phyloP scores from a whole-genome alignment of 805 yeast species.

The Komagataella pastoris region DNA sequence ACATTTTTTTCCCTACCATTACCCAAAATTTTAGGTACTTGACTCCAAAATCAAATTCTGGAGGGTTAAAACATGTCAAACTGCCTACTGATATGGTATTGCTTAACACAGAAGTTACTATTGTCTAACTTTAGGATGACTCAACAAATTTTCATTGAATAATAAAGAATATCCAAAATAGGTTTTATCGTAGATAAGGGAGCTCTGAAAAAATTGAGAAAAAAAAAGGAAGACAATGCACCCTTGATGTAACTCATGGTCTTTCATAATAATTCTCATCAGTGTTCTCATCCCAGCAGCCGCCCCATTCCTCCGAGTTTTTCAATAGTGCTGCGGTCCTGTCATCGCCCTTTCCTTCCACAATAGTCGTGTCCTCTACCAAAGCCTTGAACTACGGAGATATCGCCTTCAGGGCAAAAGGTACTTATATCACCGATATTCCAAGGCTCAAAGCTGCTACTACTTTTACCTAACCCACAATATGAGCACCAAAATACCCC shows the following conservation, averaged over 20 bases:
- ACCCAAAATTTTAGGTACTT: background rate
- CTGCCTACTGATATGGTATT: background rate
- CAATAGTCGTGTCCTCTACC: background rate
- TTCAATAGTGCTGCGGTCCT: background rate
- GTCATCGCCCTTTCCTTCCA: background rate
- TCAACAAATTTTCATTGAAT: background rate
- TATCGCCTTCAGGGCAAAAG: background rate
- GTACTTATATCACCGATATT: background rate
- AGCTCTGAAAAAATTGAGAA: background rate
- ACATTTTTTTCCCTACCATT: background rate
- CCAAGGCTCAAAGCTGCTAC: background rate
- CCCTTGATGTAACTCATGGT: background rate
- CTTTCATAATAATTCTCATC: background rate
- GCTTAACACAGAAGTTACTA: background rate
- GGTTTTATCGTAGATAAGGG: background rate
- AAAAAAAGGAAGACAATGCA: background rate
- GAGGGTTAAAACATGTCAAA: background rate
- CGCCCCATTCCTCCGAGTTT: background rate
- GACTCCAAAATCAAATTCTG: background rate
- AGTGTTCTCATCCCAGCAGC: background rate
- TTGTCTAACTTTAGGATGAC: background rate
- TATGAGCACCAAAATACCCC: constrained; percentile 5
- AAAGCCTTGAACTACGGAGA: background rate
- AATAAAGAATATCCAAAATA: background rate
- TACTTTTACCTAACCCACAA: background rate